phyloP scores from a whole-genome alignment of 2,329 filamentous ascomycete genomes.

The Colletotrichum sp. region DNA sequence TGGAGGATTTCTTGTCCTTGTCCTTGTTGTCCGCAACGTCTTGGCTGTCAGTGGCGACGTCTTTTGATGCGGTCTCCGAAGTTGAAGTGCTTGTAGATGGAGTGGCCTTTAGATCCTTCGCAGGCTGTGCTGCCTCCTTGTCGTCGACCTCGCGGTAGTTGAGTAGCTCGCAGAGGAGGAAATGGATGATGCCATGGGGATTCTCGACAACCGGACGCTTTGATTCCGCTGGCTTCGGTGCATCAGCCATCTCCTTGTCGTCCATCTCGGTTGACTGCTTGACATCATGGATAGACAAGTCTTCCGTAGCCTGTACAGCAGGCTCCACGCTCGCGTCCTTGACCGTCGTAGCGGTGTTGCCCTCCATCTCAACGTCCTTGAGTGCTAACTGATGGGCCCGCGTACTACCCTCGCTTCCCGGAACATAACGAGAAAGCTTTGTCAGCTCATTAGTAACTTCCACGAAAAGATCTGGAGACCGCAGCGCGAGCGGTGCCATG shows the following conservation, averaged over 20 bases:
- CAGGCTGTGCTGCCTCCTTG: conserved; percentile 61
- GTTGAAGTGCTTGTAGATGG: conserved; percentile 29
- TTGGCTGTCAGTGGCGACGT: conserved; percentile 8
- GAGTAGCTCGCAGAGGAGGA: conserved; percentile 88
- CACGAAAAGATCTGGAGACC: conserved; percentile 85
- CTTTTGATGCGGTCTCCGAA: conserved; percentile 15
- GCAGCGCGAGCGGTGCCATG: conserved; percentile 79
- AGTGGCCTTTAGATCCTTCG: conserved; percentile 47
- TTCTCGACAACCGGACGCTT: conserved; percentile 89
- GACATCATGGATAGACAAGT: conserved; percentile 55
- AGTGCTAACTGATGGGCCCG: conserved; percentile 42
- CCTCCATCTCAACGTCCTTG: conserved; percentile 38
- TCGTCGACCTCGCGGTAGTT: conserved; percentile 94
- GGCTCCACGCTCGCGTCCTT: conserved; percentile 39
- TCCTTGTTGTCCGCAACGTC: conserved; percentile 26
- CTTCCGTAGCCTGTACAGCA: conserved; percentile 49
- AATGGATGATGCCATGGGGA: conserved; percentile 94
- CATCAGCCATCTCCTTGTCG: conserved; percentile 68
- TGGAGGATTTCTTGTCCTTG: conserved; percentile 69
- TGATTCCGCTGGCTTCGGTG: conserved; percentile 69
- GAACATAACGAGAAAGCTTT: conserved; percentile 69
- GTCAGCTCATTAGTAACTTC: conserved; percentile 86
- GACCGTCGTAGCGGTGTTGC: conserved; percentile 14
- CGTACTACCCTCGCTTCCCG: conserved; percentile 36
- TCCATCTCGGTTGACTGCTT: conserved; percentile 64